Evolutionary conservation across 139 green algal species (phyloP), one percentile per base, ranked within the genome.

Genomic region (Chlorella sp.): DNA sequence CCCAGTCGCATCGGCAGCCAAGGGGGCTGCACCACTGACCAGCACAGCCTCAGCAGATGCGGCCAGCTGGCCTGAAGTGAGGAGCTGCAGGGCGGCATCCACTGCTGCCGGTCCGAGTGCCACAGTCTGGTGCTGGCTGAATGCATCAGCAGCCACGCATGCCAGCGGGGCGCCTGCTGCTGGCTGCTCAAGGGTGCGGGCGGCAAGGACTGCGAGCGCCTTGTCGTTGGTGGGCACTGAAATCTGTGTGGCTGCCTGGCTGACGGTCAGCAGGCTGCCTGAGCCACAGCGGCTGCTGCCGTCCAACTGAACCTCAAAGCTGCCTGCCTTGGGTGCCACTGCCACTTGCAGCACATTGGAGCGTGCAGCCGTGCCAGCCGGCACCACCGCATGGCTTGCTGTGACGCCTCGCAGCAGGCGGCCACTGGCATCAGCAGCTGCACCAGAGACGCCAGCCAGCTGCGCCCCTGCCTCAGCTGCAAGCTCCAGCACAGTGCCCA

Each of bases 391-490:
- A 26, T 1, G 55, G 75, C 32, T 51, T 13, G 69, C 23, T 30
- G 56, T 30, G 6, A 82, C 23, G 17, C 36, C 39, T 28, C 38
- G 38, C 21, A 72, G 36, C 25, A 57, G 39, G 1, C 70, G 70
- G 39, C 26, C 15, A 41, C 70, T 60, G 70, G 25, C 60, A 34
- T 68, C 74, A 26, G 30, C 74, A 5, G 34, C 32, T 55, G 55
- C 20, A 1, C 57, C 30, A 20, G 30, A 55, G 21, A 17, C 64
- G 55, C 39, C 41, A 4, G 74, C 74, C 28, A 87, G 34, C 39
- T 87, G 83, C 0, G 51, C 26, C 16, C 25, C 36, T 16, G 84
- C 74, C 34, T 57, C 84, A 44, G 72, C 81, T n/a, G 86, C 56
- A 9, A 89, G 26, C 76, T 89, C 62, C 5, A 81, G 32, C 7